Evolutionary conservation across 2,329 filamentous ascomycete genomes (phyloP), one percentile per base, ranked within the genome.

Genomic region (Colletotrichum viniferum): DNA sequence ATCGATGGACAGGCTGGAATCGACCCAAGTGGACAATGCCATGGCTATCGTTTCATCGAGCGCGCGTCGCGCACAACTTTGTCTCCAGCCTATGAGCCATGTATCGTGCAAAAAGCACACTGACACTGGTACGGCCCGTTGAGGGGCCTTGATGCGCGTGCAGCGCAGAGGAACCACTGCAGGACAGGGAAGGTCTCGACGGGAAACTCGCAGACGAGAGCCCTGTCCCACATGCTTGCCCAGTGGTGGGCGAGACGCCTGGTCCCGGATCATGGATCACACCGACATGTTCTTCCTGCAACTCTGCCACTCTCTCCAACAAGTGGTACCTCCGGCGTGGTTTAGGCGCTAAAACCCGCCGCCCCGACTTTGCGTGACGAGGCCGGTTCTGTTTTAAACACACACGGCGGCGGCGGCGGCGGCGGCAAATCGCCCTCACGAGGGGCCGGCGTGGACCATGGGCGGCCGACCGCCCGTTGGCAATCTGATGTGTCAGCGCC

Each of bases 221-320:
- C 38, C 62, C 21, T 28, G 52, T 71, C 62, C 48, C 52, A 66
- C 48, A 60, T n/a, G 62, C 43, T 24, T 34, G 24, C 48, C n/a
- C 21, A 24, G 52, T 24, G 18, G 34, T n/a, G 72, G 62, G 72
- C 72, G 72, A 74, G 38, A 74, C 72, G 72, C 72, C 38, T 60
- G 36, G 43, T 48, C 61, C 34, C 38, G 58, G 24, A 32, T 62
- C 32, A 63, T 18, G 61, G 34, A 56, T 55, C 32, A 60, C 24
- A n/a, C 24, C 26, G 43, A 14, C 48, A 58, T 21, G 32, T 64
- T 38, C 30, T 26, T 14, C 34, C 21, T 38, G 52, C 18, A 30
- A 14, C 28, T n/a, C 28, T 34, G 24, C 48, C 26, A 48, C 24
- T 21, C n/a, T 60, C 34, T 14, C 16, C 26, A 30, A 18, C 18